Percentiles rank a stretch among this genome's conserved stretches.
Evolutionary conservation across 306 rosid species (phyloP).

Genomic region (Cyclanthera cordifolia): DNA sequence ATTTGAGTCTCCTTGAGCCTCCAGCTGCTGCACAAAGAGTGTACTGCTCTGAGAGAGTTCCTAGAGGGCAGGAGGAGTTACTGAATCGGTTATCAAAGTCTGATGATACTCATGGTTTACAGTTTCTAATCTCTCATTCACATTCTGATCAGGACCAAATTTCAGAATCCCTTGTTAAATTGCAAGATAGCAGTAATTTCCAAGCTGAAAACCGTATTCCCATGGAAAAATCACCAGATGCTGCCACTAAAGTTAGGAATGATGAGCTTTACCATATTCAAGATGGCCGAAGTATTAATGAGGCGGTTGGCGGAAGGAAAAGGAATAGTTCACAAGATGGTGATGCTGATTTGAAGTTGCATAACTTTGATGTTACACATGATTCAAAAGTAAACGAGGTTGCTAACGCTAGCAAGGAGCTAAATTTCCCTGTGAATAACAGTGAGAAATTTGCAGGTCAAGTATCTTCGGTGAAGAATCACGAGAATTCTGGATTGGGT

Average conservation of each 20-base stretch:
- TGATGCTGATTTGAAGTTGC: conserved; percentile 30
- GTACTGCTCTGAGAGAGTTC: conserved; percentile 75
- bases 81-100: conserved; percentile 71
- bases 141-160: conserved; percentile 43
- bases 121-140: conserved; percentile 44
- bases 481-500: conserved; percentile 28
- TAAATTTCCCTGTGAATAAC: conserved; percentile 21
- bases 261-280: conserved; percentile 40
- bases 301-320: conserved; percentile 31
- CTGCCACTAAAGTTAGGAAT: conserved; percentile 29
- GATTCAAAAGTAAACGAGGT: conserved; percentile 27
- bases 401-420: conserved; percentile 25
- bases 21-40: conserved; percentile 63
- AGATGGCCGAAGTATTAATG: conserved; percentile 37
- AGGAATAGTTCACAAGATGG: conserved; percentile 33
- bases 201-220: conserved; percentile 27
- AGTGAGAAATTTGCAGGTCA: conserved; percentile 21
- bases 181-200: conserved; percentile 30
- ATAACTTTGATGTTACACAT: conserved; percentile 25
- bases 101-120: conserved; percentile 64
- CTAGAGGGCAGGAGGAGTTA: conserved; percentile 73
- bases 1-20: conserved; percentile 53
- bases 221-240: conserved; percentile 23
- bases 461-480: conserved; percentile 34
- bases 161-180: conserved; percentile 30